Percentiles rank a stretch among this genome's conserved stretches.
Conservation (phyloP, 1,139 yeast genomes). For the Yamadazyma mexicana region DNA sequence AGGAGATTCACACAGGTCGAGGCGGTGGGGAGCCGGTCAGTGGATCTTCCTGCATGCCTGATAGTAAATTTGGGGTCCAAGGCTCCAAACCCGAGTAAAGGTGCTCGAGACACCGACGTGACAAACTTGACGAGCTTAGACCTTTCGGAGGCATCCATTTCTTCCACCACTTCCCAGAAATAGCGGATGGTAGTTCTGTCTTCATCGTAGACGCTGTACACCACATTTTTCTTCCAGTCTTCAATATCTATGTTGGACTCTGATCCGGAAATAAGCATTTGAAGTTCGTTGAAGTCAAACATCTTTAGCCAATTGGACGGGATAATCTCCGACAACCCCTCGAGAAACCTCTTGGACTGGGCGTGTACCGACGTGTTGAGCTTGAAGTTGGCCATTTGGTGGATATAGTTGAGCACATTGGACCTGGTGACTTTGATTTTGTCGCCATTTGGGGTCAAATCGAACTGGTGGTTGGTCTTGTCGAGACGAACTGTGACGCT, state of each 20-base stretch:
- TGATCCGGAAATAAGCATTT: slow-evolving; percentile 84
- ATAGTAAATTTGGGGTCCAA: slow-evolving; percentile 82
- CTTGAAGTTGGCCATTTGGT: slow-evolving; percentile 76
- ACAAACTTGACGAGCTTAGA: slow-evolving; percentile 76
- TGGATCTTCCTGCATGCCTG: slow-evolving; percentile 61
- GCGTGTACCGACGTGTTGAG: slow-evolving; percentile 60
- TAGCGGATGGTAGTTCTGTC: slow-evolving; percentile 55
- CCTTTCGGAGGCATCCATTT: slow-evolving; percentile 61
- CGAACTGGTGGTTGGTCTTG: slow-evolving; percentile 43
- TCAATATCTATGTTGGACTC: slow-evolving; percentile 62
- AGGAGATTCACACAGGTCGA: slow-evolving; percentile 89
- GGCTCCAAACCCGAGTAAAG: slow-evolving; percentile 78
- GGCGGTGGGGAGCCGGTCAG: slow-evolving; percentile 75
- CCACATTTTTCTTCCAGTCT: slow-evolving; percentile 66
- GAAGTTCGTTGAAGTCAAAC: slow-evolving; percentile 83
- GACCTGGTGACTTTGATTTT: slow-evolving; percentile 53
- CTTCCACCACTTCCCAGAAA: slow-evolving; percentile 78
- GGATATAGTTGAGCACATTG: slow-evolving; percentile 74
- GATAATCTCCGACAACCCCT: slow-evolving; percentile 70
- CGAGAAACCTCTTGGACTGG: slow-evolving; percentile 65
- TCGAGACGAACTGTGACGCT: slow-evolving; percentile 46
- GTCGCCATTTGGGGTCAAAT: slow-evolving; percentile 61
- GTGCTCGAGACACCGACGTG: slow-evolving; percentile 90
- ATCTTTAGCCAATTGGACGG: slow-evolving; percentile 75
- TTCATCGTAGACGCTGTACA: slow-evolving; percentile 66